Evolutionary conservation across 176 grass and related monocot genomes (phyloP).

Genomic region (Paspalum vaginatum): DNA sequence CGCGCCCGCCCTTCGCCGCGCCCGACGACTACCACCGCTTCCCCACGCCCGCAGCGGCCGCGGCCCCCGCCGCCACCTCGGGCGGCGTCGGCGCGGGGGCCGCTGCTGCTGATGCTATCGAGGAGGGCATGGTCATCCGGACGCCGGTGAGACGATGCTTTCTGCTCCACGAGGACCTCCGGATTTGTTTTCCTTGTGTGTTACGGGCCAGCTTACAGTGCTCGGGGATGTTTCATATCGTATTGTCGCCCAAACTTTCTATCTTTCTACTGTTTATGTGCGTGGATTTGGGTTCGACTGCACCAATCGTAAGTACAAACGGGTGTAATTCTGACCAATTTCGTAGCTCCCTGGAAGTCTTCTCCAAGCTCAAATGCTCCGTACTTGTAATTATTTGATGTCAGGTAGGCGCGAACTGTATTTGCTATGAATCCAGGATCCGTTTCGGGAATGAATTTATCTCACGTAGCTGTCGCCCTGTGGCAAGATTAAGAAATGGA

Average conservation of each 20-base stretch:
- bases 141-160: constrained; percentile 64
- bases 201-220: constrained; percentile 17
- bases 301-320: background rate
- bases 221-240: constrained; percentile 13
- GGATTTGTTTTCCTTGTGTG: constrained; percentile 36
- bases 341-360: constrained; percentile 11
- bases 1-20: constrained; percentile 56
- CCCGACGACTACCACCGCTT: constrained; percentile 79
- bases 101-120: constrained; percentile 18
- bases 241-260: constrained; percentile 1
- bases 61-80: constrained; percentile 27
- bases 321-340: constrained; percentile 41
- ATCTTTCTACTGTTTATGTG: background rate
- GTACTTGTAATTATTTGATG: constrained; percentile 30
- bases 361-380: constrained; percentile 35
- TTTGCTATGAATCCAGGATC: constrained; percentile 1
- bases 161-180: constrained; percentile 6
- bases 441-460: constrained; percentile 17
- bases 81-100: constrained; percentile 22
- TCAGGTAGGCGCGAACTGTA: constrained; percentile 31
- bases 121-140: constrained; percentile 63
- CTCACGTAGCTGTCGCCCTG: background rate
- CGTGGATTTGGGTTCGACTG: constrained; percentile 15
- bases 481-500: constrained; percentile 4
- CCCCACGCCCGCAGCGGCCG: constrained; percentile 24